Evolutionary conservation across 148 eudicot species (phyloP), one percentile per base, ranked within the genome.

Genomic region (Beta vulgaris): DNA sequence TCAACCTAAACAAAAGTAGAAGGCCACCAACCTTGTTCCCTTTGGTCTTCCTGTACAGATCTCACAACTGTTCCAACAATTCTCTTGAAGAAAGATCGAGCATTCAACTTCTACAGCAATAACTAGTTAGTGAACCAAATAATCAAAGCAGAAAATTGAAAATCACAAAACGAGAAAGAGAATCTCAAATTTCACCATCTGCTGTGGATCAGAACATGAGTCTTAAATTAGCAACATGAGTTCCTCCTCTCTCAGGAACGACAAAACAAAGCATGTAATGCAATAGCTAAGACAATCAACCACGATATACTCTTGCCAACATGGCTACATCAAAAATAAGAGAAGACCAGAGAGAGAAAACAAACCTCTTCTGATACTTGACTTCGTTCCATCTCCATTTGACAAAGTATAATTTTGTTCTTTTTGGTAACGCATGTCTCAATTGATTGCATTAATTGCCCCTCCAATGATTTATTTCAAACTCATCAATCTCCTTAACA

Each of bases 51-150:
- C 74, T 94, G 98, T 55, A 94, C 97, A 77, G 97, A 91, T 71
- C 98, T 88, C 74, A 94, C 98, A 78, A 94, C 97, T 43, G 98
- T 94, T 55, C 97, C 98, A 76, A 94, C 97, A 69, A 94, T 87
- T 71, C 96, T 87, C 87, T 86, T 91, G 8, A 94, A 55, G 76
- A 94, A 90, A 79, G 98, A 94, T 79, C 89, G 84, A 35, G 88
- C 88, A 76, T 91, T 94, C 81, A 75, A 73, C 72, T 91, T 94
- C 97, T 90, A 85, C 60, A 86, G 79, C n/a, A 81, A 66, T 68
- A 40, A 78, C 19, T 25, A 14, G 19, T 4, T 13, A 26, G 34
- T 67, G 32, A 67, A 53, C 29, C 3, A 42, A 35, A 63, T 29
- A 34, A 63, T 21, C 42, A 63, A 34, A 34, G 0, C 9, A 18